Base-by-base conservation (phyloP, 495 filamentous ascomycete genomes). In the Lasiosphaeria hispida region DNA sequence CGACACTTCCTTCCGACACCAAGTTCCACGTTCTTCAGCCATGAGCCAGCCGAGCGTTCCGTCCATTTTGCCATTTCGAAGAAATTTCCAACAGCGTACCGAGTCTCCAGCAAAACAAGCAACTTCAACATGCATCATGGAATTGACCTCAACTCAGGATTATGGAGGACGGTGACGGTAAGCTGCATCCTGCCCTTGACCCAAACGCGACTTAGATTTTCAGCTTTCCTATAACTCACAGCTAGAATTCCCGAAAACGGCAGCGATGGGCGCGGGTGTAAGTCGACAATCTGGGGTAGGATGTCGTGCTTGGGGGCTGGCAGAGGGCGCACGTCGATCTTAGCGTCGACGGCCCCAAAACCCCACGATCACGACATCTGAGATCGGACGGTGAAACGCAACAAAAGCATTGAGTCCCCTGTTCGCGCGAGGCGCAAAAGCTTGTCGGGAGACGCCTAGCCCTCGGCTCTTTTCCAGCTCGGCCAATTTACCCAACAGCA, bases 331-430 rank as follows among this genome's bases (percentile, higher is more conserved):
- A 2, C 23, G 23, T 30, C 23, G 23, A 30, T 30, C 23, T 49
- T 57, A 42, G 23, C 43, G 23, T 36, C 33, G 41, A 34, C 48
- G 23, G 19, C 45, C 10, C 39, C 10, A 2, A 30, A 59, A 52
- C 57, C 61, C 57, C 57, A 50, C 61, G 61, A 64, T 64, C 61
- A 56, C 61, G 53, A 58, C 53, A 60, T 55, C 40, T 59, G 44
- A 40, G 59, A 62, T 53, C 50, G n/a, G 19, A 42, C 17, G 23
- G 47, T 47, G 17, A 57, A 50, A 50, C 34, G 35, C 42, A 51
- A 41, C 39, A 4, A 13, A 30, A 14, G 36, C 8, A 18, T 10
- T 3, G 5, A 4, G n/a, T 38, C 49, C 49, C 49, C 34, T 40
- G 49, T 4, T 37, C 15, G 33, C 47, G 23, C 33, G 23, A 30